Evolutionary conservation across 140 eudicot species (phyloP), one percentile per base, ranked within the genome.

Genomic region (Senecio squalidus): DNA sequence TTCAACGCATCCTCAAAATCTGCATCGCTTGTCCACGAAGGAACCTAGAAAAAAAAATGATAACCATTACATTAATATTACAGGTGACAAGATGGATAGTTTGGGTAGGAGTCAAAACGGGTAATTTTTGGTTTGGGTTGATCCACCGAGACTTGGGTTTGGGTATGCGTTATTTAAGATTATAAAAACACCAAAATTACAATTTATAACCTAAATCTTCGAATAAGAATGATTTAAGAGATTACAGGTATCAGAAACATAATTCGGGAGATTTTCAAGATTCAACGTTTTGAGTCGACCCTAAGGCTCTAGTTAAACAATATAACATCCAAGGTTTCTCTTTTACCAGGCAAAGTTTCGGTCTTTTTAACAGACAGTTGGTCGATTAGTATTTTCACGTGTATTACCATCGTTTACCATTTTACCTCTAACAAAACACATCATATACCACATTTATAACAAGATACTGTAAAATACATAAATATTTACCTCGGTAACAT

Each of bases 401-500:
- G n/a, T n/a, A n/a, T n/a, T n/a, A n/a, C n/a, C n/a, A n/a, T n/a
- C n/a, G n/a, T n/a, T n/a, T n/a, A n/a, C n/a, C n/a, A n/a, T n/a
- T n/a, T n/a, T n/a, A n/a, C n/a, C n/a, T n/a, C n/a, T n/a, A n/a
- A n/a, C n/a, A n/a, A n/a, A n/a, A n/a, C n/a, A n/a, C n/a, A n/a
- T n/a, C n/a, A n/a, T n/a, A n/a, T n/a, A n/a, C n/a, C n/a, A n/a
- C n/a, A n/a, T n/a, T 7, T 30, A 43, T 14, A 18, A 24, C 9
- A 18, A 33, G 13, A 9, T 18, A 58, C 59, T 8, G 22, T 48
- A 43, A 22, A 13, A 62, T 6, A 1, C 15, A 16, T 7, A 30
- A 63, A 46, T 46, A 14, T 47, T 64, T 79, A 86, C 98, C 98
- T 86, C 84, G 4, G 76, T 28, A 13, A 81, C 77, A 59, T 61